phyloP scores from a whole-genome alignment of 768 basidiomycete species.

The Pulveroboletus sp. region DNA sequence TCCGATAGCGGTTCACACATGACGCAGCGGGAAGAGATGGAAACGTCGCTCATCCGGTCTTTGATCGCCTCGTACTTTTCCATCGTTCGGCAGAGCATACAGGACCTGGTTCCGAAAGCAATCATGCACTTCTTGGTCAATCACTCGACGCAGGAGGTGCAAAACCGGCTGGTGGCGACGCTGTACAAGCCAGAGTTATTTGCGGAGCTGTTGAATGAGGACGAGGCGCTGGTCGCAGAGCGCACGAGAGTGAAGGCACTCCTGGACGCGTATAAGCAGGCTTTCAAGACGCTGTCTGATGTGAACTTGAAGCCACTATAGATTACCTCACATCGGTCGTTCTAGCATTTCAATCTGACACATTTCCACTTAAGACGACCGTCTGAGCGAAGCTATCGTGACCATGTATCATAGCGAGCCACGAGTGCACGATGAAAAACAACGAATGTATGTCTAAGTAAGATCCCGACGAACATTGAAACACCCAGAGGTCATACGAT shows the following conservation, averaged over 20 bases:
- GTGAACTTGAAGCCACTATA: constrained; percentile 67
- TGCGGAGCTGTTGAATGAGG: constrained; percentile 86
- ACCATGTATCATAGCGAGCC: too few relatives aligned
- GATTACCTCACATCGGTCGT: not conserved
- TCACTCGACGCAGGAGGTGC: constrained; percentile 92
- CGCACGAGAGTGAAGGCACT: constrained; percentile 89
- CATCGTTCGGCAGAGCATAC: constrained; percentile 94
- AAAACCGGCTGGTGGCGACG: constrained; percentile 91
- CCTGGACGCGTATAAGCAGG: constrained; percentile 93
- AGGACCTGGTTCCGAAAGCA: constrained; percentile 95
- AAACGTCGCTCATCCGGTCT: constrained; percentile 89
- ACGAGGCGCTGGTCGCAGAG: constrained; percentile 92
- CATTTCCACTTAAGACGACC: not conserved
- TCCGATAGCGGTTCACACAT: constrained; percentile 60
- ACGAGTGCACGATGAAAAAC: not conserved
- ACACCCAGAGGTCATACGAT: constrained; percentile 4
- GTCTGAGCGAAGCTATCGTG: not conserved
- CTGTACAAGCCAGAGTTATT: constrained; percentile 96
- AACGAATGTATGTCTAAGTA: constrained; percentile 7
- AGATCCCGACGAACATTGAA: not conserved
- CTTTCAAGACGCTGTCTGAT: constrained; percentile 83
- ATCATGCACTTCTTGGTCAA: constrained; percentile 99
- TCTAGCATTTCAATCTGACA: not conserved
- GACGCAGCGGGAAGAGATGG: constrained; percentile 90
- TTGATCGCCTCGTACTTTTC: constrained; percentile 94